Base-by-base conservation (phyloP, 2,329 filamentous ascomycete genomes). In the Diaporthe batatas region DNA sequence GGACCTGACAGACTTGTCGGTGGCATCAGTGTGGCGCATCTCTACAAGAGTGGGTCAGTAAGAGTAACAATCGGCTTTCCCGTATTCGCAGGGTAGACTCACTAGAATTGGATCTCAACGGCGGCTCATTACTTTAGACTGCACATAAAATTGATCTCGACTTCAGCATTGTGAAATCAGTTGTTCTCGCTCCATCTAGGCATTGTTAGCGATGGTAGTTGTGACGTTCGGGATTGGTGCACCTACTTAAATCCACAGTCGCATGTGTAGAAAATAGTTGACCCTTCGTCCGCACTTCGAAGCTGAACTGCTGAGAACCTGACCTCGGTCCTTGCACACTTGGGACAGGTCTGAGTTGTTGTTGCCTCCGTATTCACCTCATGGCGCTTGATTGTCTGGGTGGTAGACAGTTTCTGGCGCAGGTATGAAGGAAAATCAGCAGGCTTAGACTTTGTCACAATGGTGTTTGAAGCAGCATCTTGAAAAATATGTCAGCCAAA, bases 201-300 rank as follows among this genome's bases (percentile, higher is more conserved):
- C 62, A 69, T 71, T 16, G 76, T 79, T 78, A 81, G 79, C 57
- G 74, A 72, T n/a, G 73, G 75, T 72, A 25, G 51, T 36, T 71
- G 76, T 44, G 8, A n/a, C 53, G 18, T 51, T 57, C n/a, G 49
- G 21, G 57, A 47, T 57, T 54, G 58, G 23, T 25, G 6, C 47
- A 82, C 91, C 78, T 89, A 95, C 92, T 93, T 95, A 83, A 94
- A 86, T 73, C 94, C 94, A 81, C 95, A 98, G 72, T 95, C 91
- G 84, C 95, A 98, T 74, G 88, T 92, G 84, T 94, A 98, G 79
- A 98, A 97, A 70, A 98, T 90, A 0, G 96, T 98, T 76, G 92
- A 94, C 74, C 96, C 96, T 90, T 98, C 96, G 82, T 99, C 96
- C 70, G 96, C 96, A 86, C 95, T 92, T 77, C 96, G 92, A 78